Base-by-base conservation (phyloP, 139 green algal species). In the Chlorella sp. region DNA sequence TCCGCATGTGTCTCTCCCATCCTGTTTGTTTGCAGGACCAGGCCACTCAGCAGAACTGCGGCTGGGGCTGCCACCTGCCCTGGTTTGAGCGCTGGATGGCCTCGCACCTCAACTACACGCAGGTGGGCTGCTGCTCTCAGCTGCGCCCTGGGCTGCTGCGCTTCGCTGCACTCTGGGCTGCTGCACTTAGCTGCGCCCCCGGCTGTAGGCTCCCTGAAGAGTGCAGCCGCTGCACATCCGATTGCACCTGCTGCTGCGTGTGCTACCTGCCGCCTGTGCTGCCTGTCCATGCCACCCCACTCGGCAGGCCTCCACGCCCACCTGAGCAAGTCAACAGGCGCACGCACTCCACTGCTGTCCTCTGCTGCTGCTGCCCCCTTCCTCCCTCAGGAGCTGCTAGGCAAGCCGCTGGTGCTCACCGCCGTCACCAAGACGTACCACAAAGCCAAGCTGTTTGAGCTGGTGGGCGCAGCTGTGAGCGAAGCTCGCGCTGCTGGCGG, bases 31-130 rank as follows among this genome's bases (percentile, higher is more conserved):
- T 44, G 72, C 43, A 77, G 41, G 43, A 77, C 41, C 36, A 77
- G 24, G 32, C 26, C 72, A 77, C 41, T 0, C 41, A 34, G 41
- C 34, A 40, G 26, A 34, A 34, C 26, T 77, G 72, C 8, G 72
- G 72, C 40, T 77, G 72, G 72, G 28, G 7, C 22, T 77, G 72
- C 72, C 72, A 77, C 72, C 28, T 77, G 41, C 26, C 40, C 28
- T 77, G 41, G 41, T 77, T 77, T 20, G 9, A 38, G 11, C 41
- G 43, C 41, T 77, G 72, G 72, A 34, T 77, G 41, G 30, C 24
- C 8, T 19, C 41, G 5, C 72, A 77, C 41, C 20, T 77, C 72
- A 56, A 77, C 28, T 41, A 77, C 72, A 58, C 41, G 0, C 67
- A 73, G 67, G 67, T 44, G 14, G 3, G 26, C 7, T 65, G 56